A percentile compares a stretch with the other conserved stretches of the same genome.
These are phyloP conservation scores for Cinnamomum chago DNA, from an alignment of 164 flowering plant species.

Conservation along the genomic window DNA sequence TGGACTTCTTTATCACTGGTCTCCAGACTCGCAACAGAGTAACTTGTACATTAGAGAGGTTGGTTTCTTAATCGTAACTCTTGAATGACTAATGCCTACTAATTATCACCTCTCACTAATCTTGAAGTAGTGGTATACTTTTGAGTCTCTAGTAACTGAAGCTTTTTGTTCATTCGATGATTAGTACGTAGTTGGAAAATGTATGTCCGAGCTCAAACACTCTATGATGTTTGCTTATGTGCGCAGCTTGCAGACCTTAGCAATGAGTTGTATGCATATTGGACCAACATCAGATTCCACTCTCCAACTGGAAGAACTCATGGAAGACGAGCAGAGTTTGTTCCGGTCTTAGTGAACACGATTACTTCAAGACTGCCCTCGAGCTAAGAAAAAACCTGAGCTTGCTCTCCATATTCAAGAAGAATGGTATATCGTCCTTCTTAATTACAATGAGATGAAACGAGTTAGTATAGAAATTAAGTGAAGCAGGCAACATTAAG, in stretches of 20 bases:
- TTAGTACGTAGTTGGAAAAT: background rate
- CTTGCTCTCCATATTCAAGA: background rate
- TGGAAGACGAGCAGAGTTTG: background rate
- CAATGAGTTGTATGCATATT: no score
- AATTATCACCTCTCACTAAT: background rate
- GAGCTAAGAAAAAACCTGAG: background rate
- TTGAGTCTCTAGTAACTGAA: background rate
- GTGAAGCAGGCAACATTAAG: no score
- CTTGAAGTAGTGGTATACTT: background rate
- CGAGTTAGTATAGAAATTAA: no score
- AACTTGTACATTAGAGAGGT: background rate
- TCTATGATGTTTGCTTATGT: no score
- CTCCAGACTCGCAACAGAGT: background rate
- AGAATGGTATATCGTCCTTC: background rate
- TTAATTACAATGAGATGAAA: no score
- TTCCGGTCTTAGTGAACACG: background rate
- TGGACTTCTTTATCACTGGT: background rate
- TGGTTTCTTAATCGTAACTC: background rate
- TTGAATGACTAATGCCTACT: background rate
- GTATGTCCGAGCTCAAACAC: no score
- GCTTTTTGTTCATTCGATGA: background rate
- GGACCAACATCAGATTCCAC: conserved; percentile 6
- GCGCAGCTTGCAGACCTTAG: no score
- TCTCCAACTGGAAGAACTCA: background rate
- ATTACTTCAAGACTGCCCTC: background rate